Evolutionary conservation across 2,329 filamentous ascomycete genomes (phyloP), one percentile per base, ranked within the genome.

Genomic region (Dendryphion nanum): DNA sequence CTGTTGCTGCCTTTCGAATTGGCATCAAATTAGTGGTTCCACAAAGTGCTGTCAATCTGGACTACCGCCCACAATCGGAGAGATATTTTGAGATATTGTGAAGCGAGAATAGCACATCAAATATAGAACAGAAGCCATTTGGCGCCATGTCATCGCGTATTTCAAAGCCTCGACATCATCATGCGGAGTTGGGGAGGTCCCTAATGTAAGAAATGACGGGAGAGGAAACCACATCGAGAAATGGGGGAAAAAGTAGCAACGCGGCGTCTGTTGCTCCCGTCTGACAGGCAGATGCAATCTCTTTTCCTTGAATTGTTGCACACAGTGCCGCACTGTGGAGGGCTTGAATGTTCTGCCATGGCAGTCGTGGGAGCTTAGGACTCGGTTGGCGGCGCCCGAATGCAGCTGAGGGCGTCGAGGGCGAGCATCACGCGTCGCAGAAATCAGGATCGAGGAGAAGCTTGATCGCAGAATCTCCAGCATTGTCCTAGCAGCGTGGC

Each of bases 401-500:
- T 31, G 37, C 35, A 51, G 48, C 48, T 47, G 48, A 49, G 23
- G 39, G 35, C 20, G 35, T 44, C 19, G 17, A 26, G 17, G 18
- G 20, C 35, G 18, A 18, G 38, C 36, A 46, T 42, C 41, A 50
- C 42, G 42, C 34, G 42, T 35, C 38, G 26, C 30, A 14, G 8
- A 15, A 33, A 31, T 40, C 35, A 23, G 34, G n/a, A 26, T 32
- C 26, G 30, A 12, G 18, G 26, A 24, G 39, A 37, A 34, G 38
- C 35, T 38, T 40, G 35, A 42, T 24, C 17, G 16, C 20, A 23
- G 29, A 20, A 31, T 30, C 10, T 26, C 10, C 23, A n/a, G 15
- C 14, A 30, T n/a, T 3, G 10, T 2, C 23, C 23, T 26, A 26
- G 23, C 23, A 26, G 23, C 23, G n/a, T n/a, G 23, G 23, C n/a